These are phyloP conservation scores for Pestalotiopsis sp. DNA, from an alignment of 2,329 filamentous ascomycete genomes.

Conservation along the genomic window DNA sequence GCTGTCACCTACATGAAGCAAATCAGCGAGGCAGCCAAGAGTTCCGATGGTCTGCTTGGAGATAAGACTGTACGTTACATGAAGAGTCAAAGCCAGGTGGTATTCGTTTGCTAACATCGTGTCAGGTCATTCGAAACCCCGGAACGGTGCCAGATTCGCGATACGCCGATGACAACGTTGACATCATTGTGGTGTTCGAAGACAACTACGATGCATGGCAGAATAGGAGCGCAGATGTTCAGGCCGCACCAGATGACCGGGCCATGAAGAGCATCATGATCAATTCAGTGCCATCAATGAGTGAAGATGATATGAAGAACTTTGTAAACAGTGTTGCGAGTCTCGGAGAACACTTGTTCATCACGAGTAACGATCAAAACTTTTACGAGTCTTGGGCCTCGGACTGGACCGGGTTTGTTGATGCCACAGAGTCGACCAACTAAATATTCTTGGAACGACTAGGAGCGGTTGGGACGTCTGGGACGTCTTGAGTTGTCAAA, in stretches of 20 bases:
- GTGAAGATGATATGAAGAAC: not conserved
- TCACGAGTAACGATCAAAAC: not conserved
- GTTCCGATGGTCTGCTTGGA: not conserved
- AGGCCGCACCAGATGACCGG: not conserved
- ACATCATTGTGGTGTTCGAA: conserved; percentile 6
- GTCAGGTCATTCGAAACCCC: conserved; percentile 3
- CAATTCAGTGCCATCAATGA: conserved; percentile 2
- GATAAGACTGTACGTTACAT: not conserved
- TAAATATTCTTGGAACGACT: not conserved
- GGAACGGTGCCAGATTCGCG: not conserved
- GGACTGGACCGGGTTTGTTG: conserved; percentile 1
- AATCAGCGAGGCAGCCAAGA: not conserved
- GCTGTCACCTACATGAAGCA: not conserved
- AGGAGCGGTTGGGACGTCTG: not conserved
- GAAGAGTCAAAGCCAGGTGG: not conserved
- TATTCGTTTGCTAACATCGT: not conserved
- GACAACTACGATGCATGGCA: conserved; percentile 2
- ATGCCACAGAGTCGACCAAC: not conserved
- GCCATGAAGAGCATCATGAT: conserved; percentile 2
- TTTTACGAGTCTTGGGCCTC: conserved; percentile 8
- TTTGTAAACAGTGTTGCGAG: not conserved
- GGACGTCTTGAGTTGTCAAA: not conserved
- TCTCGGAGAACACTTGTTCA: not conserved
- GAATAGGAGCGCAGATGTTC: not conserved
- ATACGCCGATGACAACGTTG: not conserved